These are phyloP conservation scores for Funneliformis mosseae DNA, from an alignment of 192 early-diverging fungal species.

Conservation along the genomic window DNA sequence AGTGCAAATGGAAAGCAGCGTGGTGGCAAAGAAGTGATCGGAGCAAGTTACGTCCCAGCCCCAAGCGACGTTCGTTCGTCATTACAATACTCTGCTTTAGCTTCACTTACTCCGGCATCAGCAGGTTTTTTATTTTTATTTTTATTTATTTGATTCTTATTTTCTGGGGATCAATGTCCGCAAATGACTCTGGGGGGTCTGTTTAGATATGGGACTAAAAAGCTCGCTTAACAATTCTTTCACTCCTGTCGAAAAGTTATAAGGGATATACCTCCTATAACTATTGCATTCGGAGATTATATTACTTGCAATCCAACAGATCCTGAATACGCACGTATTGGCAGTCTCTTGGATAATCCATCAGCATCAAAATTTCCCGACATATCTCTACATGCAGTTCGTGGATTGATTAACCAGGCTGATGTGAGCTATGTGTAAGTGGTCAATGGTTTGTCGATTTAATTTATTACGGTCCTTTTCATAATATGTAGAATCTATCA, in stretches of 20 bases:
- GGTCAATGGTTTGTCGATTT: neutral
- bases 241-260: neutral
- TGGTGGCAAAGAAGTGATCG: neutral
- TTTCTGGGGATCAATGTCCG: neutral
- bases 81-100: constrained; percentile 20
- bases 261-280: constrained; percentile 18
- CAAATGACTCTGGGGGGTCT: neutral
- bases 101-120: constrained; percentile 26
- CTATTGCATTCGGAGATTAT: constrained; percentile 27
- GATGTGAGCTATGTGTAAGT: constrained; percentile 37
- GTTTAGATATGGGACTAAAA: neutral
- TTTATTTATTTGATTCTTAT: constrained; percentile 11
- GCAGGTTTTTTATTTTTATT: too few species aligned
- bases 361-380: neutral
- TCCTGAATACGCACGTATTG: constrained; percentile 23
- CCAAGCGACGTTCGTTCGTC: constrained; percentile 23
- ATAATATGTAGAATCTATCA: neutral
- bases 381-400: constrained; percentile 14
- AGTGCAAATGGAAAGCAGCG: neutral
- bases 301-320: constrained; percentile 23
- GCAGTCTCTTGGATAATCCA: constrained; percentile 7
- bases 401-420: constrained; percentile 9
- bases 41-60: neutral
- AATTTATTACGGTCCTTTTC: neutral
- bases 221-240: neutral